Percentiles rank a stretch among this genome's conserved stretches.
Evolutionary conservation across 164 flowering plant genomes (phyloP).

Genomic region (Brasenia schreberi): DNA sequence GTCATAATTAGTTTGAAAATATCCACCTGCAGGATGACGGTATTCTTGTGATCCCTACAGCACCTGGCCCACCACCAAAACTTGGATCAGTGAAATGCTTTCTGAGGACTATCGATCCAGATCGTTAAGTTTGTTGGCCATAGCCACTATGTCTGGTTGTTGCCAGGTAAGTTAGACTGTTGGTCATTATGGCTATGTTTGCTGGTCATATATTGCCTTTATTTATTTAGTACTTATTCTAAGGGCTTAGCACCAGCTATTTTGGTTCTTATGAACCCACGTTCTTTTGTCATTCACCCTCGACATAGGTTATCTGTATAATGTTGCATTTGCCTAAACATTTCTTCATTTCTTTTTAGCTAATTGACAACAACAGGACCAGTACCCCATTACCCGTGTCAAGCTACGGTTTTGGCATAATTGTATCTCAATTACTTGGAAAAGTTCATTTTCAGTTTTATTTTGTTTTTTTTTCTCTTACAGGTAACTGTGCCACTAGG

Average conservation of each 20-base stretch:
- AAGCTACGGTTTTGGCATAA: too few relatives aligned
- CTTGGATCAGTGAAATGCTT: slow-evolving; percentile 46
- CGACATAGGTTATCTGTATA: background rate
- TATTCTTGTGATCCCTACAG: slow-evolving; percentile 73
- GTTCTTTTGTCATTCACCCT: slow-evolving; percentile 1
- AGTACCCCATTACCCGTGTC: background rate
- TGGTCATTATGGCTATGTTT: too few relatives aligned
- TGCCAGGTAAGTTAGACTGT: slow-evolving; percentile 51
- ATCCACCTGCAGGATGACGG: slow-evolving; percentile 59
- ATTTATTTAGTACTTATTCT: too few relatives aligned
- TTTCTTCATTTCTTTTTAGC: background rate
- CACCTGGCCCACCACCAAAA: slow-evolving; percentile 65
- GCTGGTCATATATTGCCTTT: too few relatives aligned
- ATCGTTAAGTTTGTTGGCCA: slow-evolving; percentile 34
- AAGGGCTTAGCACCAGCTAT: too few relatives aligned
- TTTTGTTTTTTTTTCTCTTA: background rate
- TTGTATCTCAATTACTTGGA: too few relatives aligned
- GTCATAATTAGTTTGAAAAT: too few relatives aligned
- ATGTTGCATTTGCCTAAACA: background rate
- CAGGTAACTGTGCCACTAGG: slow-evolving; percentile 88
- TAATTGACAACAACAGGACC: background rate
- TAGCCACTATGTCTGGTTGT: slow-evolving; percentile 90
- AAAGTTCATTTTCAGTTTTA: background rate
- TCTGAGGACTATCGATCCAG: slow-evolving; percentile 48
- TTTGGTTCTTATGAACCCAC: too few relatives aligned